phyloP scores from a whole-genome alignment of 208 protist species.

The Trypanosoma boissoni region DNA sequence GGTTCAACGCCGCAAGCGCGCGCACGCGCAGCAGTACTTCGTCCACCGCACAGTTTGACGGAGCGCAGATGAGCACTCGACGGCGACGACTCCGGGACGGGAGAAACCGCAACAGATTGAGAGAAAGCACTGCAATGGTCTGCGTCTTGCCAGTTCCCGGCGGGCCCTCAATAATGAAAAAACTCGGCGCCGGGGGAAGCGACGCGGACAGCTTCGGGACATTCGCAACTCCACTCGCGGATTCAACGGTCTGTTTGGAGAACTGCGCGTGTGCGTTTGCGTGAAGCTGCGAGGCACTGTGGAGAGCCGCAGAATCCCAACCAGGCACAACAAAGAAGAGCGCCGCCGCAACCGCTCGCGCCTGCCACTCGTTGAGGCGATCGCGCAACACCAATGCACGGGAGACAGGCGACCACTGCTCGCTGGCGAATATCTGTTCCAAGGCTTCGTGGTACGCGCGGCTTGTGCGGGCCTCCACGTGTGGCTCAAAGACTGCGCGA shows the following conservation, averaged over 20 bases:
- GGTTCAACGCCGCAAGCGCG: too few species aligned
- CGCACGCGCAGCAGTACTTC: slow-evolving; percentile 69
- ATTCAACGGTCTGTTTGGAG: too few species aligned
- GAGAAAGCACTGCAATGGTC: slow-evolving; percentile 65
- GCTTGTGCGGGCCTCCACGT: slow-evolving; percentile 31
- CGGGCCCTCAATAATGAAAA: slow-evolving; percentile 83
- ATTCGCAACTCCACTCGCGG: too few species aligned
- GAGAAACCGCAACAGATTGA: slow-evolving; percentile 68
- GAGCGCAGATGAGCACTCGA: slow-evolving; percentile 75
- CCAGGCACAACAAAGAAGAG: slow-evolving; percentile 40
- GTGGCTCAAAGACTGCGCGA: slow-evolving; percentile 59
- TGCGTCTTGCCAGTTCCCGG: slow-evolving; percentile 92
- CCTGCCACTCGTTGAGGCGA: slow-evolving; percentile 66
- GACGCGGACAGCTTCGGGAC: too few species aligned
- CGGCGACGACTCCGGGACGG: slow-evolving; percentile 6
- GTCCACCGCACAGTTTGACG: slow-evolving; percentile 88
- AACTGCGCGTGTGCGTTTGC: too few species aligned
- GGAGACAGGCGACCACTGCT: slow-evolving; percentile 3
- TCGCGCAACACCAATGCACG: slow-evolving; percentile 34
- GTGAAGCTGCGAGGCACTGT: too few species aligned
- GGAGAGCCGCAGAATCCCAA: too few species aligned
- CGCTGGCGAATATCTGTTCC: slow-evolving; percentile 20
- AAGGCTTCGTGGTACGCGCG: slow-evolving; percentile 28
- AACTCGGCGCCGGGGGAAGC: slow-evolving; percentile 28
- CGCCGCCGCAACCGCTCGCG: slow-evolving; percentile 49